A percentile compares a stretch with the other conserved stretches of the same genome.
phyloP scores from a whole-genome alignment of 306 rosid genomes.

The Cucurbita argyrosperma region DNA sequence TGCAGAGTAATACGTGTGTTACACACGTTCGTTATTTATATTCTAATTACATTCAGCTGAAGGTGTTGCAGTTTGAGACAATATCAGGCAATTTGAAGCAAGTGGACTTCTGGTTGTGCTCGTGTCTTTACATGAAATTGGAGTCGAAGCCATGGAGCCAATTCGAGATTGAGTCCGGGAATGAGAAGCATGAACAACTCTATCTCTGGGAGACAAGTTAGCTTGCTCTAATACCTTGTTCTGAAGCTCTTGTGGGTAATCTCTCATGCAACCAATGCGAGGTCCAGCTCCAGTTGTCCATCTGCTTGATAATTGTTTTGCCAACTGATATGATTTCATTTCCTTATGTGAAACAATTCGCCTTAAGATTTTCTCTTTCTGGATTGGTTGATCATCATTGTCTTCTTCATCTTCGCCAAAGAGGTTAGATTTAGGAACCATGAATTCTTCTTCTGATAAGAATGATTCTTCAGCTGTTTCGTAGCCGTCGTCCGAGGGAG shows the following conservation, averaged over 20 bases:
- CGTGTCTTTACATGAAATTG: slow-evolving; percentile 16
- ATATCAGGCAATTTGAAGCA: not conserved
- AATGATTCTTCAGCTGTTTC: slow-evolving; percentile 78
- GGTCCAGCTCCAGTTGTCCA: slow-evolving; percentile 90
- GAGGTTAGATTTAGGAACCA: slow-evolving; percentile 54
- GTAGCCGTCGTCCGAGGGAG: slow-evolving; percentile 33
- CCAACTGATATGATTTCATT: slow-evolving; percentile 63
- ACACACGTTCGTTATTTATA: not conserved
- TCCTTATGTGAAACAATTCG: slow-evolving; percentile 62
- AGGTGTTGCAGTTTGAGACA: slow-evolving; percentile 7
- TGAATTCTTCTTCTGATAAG: slow-evolving; percentile 53
- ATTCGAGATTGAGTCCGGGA: slow-evolving; percentile 23
- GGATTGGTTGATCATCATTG: slow-evolving; percentile 27
- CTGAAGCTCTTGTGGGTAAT: slow-evolving; percentile 69
- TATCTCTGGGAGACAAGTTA: slow-evolving; percentile 49
- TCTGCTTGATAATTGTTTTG: slow-evolving; percentile 34
- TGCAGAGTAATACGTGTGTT: not conserved
- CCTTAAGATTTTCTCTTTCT: slow-evolving; percentile 46
- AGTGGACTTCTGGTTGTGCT: not conserved
- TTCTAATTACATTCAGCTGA: slow-evolving; percentile 3
- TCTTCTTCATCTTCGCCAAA: slow-evolving; percentile 33
- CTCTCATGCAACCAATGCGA: slow-evolving; percentile 85
- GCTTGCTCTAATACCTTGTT: slow-evolving; percentile 49
- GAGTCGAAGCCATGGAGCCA: slow-evolving; percentile 12
- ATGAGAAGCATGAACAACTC: slow-evolving; percentile 2